Conservation (phyloP, 371 early-diverging fungal genomes). For the Mucor indicus region DNA sequence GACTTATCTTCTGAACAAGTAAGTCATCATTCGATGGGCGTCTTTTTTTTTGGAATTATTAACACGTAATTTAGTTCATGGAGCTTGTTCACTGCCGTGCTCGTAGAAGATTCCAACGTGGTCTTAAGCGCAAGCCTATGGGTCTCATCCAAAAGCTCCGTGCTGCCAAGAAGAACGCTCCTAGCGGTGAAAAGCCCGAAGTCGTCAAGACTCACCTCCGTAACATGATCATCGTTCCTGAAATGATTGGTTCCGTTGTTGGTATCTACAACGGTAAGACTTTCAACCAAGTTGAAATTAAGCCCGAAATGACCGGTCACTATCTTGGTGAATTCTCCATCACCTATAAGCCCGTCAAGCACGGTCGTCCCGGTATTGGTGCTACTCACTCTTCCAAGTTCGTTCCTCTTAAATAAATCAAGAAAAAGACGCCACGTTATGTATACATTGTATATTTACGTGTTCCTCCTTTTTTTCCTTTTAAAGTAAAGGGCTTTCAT, state of each 20-base stretch:
- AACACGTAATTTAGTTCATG: conserved; percentile 64
- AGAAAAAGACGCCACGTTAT: no score
- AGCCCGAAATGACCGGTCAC: conserved; percentile 99
- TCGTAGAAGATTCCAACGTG: conserved; percentile 96
- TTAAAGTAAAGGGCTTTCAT: no score
- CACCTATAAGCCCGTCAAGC: conserved; percentile 97
- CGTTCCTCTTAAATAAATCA: conserved; percentile 16
- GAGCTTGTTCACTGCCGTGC: conserved; percentile 93
- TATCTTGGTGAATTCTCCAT: conserved; percentile 96
- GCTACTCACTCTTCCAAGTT: conserved; percentile 86
- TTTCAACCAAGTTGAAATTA: conserved; percentile 99
- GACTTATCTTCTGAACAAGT: conserved; percentile 91
- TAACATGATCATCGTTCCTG: conserved; percentile 99
- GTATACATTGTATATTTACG: no score
- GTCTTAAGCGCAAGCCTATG: conserved; percentile 97
- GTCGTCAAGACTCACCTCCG: conserved; percentile 99
- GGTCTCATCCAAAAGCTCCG: conserved; percentile 95
- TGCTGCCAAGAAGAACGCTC: conserved; percentile 90
- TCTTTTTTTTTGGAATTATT: no score
- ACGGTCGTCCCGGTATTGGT: conserved; percentile 99
- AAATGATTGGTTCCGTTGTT: conserved; percentile 98
- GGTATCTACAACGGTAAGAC: conserved; percentile 99
- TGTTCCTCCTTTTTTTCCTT: no score
- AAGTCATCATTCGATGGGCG: conserved; percentile 9
- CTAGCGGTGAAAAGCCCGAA: conserved; percentile 55